Evolutionary conservation across 2,329 filamentous ascomycete species (phyloP).

Genomic region (Alternaria hordeiaustralica): DNA sequence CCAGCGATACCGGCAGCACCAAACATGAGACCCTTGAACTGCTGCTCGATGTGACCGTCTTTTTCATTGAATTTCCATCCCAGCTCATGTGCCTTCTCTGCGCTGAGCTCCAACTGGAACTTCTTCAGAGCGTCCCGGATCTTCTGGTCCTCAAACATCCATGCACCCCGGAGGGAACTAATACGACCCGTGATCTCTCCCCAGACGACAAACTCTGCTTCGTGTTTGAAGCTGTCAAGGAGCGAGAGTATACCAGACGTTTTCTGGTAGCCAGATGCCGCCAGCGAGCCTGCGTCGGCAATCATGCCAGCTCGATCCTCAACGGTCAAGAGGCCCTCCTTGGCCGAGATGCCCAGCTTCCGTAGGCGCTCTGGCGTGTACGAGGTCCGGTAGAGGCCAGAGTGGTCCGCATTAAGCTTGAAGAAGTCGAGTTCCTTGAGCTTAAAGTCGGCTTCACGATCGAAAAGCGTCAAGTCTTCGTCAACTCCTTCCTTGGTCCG

Average conservation of each 20-base stretch:
- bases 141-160: conserved; percentile 83
- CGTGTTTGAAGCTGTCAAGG: conserved; percentile 79
- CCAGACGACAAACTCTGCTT: conserved; percentile 93
- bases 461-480: conserved; percentile 73
- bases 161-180: conserved; percentile 78
- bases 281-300: conserved; percentile 87
- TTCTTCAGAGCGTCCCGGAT: conserved; percentile 77
- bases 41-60: conserved; percentile 89
- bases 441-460: conserved; percentile 79
- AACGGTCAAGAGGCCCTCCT: conserved; percentile 77
- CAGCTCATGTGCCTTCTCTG: conserved; percentile 80
- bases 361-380: conserved; percentile 83
- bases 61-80: conserved; percentile 87
- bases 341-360: conserved; percentile 88
- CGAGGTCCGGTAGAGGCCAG: conserved; percentile 87
- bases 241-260: conserved; percentile 87
- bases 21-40: conserved; percentile 93
- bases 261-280: conserved; percentile 89
- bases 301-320: conserved; percentile 93
- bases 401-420: conserved; percentile 96
- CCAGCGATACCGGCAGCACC: conserved; percentile 80
- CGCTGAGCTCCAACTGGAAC: conserved; percentile 81
- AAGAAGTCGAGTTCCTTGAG: conserved; percentile 84
- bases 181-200: conserved; percentile 85
- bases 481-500: conserved; percentile 84